Percentiles rank a stretch among this genome's conserved stretches.
phyloP scores from a whole-genome alignment of 805 yeast genomes.

The Saccharomycodes ludwigii region DNA sequence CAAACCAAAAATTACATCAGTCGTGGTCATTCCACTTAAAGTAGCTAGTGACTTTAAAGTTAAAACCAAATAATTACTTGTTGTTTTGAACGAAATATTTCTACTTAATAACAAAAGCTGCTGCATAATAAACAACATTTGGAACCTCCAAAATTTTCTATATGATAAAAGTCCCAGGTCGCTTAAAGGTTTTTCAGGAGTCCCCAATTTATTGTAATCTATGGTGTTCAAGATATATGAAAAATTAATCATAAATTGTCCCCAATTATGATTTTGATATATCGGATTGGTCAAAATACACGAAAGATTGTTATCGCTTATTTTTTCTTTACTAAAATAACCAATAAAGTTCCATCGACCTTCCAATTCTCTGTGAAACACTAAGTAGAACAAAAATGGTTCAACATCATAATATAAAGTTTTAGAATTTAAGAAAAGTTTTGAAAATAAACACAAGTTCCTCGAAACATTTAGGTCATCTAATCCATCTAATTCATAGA shows the following conservation, averaged over 20 bases:
- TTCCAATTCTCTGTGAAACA: conserved; percentile 50
- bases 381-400: conserved; percentile 80
- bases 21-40: conserved; percentile 72
- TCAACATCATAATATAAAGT: conserved; percentile 91
- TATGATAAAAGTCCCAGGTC: conserved; percentile 79
- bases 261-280: conserved; percentile 81
- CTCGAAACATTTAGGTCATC: conserved; percentile 76
- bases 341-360: conserved; percentile 73
- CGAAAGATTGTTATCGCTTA: conserved; percentile 72
- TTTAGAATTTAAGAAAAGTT: conserved; percentile 79
- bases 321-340: conserved; percentile 79
- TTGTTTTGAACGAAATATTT: conserved; percentile 5
- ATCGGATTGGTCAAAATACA: conserved; percentile 87
- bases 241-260: conserved; percentile 77
- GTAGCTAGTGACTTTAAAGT: conserved; percentile 51
- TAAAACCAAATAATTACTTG: neutral
- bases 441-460: conserved; percentile 79
- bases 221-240: conserved; percentile 67
- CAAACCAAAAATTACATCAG: conserved; percentile 78
- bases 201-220: conserved; percentile 63
- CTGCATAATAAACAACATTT: no score
- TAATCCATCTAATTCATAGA: conserved; percentile 91
- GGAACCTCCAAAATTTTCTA: conserved; percentile 72
- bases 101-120: conserved; percentile 15
- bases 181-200: conserved; percentile 92